phyloP scores from a whole-genome alignment of 352 stramenopile species.

The Globisporangium nodosum region DNA sequence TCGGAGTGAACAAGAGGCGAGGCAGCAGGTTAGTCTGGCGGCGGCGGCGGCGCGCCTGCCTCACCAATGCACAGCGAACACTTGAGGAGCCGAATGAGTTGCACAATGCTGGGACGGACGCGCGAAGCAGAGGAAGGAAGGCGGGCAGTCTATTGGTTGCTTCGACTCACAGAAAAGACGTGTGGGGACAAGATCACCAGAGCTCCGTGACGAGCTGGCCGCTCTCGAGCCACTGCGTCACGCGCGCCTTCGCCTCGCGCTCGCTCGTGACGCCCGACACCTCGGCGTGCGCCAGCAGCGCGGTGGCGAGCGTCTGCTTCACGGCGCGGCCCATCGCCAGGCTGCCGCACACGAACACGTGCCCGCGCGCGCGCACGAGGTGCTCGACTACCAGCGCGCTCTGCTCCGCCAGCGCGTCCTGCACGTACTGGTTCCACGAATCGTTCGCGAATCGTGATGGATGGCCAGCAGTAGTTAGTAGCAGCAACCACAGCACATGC shows the following conservation, averaged over 20 bases:
- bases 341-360: conserved; percentile 78
- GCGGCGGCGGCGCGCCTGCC: too few relatives aligned
- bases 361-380: conserved; percentile 45
- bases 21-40: too few relatives aligned
- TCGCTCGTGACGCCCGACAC: conserved; percentile 25
- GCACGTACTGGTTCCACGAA: conserved; percentile 47
- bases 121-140: too few relatives aligned
- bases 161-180: background rate
- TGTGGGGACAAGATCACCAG: conserved; percentile 28
- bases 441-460: background rate
- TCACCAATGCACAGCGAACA: too few relatives aligned
- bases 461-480: background rate
- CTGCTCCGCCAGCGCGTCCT: conserved; percentile 55
- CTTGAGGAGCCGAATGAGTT: too few relatives aligned
- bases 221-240: conserved; percentile 34
- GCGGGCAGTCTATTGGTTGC: background rate
- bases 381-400: conserved; percentile 50
- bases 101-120: too few relatives aligned
- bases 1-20: too few relatives aligned
- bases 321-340: conserved; percentile 70
- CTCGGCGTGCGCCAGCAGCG: conserved; percentile 38
- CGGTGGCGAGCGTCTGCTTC: conserved; percentile 52
- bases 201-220: conserved; percentile 65
- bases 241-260: conserved; percentile 34
- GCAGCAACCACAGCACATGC: conserved; percentile 3